phyloP scores from a whole-genome alignment of 306 rosid genomes.

The Alnus rubra region DNA sequence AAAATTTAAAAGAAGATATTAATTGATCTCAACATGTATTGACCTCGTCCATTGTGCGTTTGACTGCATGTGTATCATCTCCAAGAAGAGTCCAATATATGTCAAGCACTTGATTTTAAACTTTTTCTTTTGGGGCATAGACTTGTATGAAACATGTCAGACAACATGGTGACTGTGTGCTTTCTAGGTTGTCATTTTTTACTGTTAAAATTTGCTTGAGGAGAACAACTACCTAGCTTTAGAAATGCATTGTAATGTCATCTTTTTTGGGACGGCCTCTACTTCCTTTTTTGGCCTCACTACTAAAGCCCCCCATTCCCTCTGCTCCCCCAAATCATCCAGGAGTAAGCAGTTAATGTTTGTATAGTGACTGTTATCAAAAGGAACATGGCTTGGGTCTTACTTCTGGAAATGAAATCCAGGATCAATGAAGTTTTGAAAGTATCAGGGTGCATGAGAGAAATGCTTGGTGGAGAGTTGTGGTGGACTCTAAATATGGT shows the following conservation, averaged over 20 bases:
- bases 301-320: neutral
- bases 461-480: no score
- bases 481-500: no score
- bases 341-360: neutral
- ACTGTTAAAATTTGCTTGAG: neutral
- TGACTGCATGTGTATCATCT: neutral
- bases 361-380: neutral
- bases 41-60: neutral
- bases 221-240: neutral
- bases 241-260: neutral
- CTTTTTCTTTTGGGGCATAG: neutral
- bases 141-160: neutral
- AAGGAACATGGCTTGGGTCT: neutral
- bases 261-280: neutral
- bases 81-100: neutral
- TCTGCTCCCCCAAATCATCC: neutral
- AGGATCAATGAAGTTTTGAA: neutral
- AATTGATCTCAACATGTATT: neutral
- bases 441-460: neutral
- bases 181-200: neutral
- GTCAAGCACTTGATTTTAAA: neutral
- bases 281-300: neutral
- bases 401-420: neutral
- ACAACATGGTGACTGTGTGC: neutral
- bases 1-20: neutral